A percentile compares a stretch with the other conserved stretches of the same genome.
These are phyloP conservation scores for Physcomitrium patens DNA, from an alignment of 225 moss, liverwort and hornwort species.

Conservation along the genomic window DNA sequence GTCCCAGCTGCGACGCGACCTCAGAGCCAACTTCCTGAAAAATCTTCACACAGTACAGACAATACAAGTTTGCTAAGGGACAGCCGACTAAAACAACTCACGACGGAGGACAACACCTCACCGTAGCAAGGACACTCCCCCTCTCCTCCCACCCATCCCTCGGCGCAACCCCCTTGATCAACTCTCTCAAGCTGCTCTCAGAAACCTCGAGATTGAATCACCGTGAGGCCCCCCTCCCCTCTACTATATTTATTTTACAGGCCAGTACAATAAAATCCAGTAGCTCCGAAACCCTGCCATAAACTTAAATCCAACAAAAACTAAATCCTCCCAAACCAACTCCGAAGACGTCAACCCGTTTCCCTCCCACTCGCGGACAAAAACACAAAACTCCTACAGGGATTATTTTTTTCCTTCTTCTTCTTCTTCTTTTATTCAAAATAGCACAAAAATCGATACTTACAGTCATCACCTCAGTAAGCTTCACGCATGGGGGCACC, in stretches of 20 bases:
- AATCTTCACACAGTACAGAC: conserved; percentile 40
- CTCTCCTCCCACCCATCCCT: not conserved
- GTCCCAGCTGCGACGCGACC: conserved; percentile 47
- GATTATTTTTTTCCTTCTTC: no score
- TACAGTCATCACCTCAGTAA: no score
- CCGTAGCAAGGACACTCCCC: not conserved
- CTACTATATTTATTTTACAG: not conserved
- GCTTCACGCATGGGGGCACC: no score
- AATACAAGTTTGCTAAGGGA: conserved; percentile 14
- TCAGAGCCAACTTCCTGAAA: conserved; percentile 34
- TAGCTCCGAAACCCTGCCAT: conserved; percentile 24
- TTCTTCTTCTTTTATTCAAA: no score
- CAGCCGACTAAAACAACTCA: not conserved
- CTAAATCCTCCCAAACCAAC: not conserved
- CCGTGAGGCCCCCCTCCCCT: not conserved
- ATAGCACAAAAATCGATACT: no score
- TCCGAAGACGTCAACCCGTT: no score
- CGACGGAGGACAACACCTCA: not conserved
- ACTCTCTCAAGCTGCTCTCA: not conserved
- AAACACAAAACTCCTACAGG: no score
- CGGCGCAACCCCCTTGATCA: conserved; percentile 23
- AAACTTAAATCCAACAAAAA: not conserved
- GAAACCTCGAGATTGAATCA: conserved; percentile 39
- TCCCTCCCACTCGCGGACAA: not conserved
- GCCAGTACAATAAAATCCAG: conserved; percentile 4